Conservation (phyloP, 495 filamentous ascomycete species). For the Achaetomiella virescens region DNA sequence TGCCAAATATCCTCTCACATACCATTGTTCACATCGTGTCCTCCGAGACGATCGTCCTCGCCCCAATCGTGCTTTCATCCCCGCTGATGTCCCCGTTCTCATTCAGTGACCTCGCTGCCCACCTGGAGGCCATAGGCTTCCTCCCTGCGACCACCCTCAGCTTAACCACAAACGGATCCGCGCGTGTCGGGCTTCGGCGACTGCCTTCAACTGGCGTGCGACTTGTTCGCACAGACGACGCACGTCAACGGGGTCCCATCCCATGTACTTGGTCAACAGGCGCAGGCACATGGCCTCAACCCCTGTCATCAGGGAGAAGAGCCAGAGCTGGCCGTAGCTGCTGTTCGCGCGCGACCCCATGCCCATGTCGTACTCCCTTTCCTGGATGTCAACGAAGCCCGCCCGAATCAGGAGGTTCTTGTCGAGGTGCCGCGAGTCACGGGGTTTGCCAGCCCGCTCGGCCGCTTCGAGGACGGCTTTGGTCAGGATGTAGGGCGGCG, state of each 20-base stretch:
- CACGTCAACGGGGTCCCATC: slow-evolving; percentile 52
- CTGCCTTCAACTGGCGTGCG: slow-evolving; percentile 44
- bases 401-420: slow-evolving; percentile 43
- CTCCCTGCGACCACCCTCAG: slow-evolving; percentile 51
- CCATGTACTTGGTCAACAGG: slow-evolving; percentile 51
- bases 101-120: slow-evolving; percentile 20
- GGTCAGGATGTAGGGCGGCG: slow-evolving; percentile 30
- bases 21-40: slow-evolving; percentile 8
- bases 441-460: slow-evolving; percentile 38
- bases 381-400: slow-evolving; percentile 57
- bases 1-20: background rate
- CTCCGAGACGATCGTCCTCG: slow-evolving; percentile 14
- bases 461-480: slow-evolving; percentile 38
- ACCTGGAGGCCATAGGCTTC: slow-evolving; percentile 47
- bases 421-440: slow-evolving; percentile 51
- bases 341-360: slow-evolving; percentile 49
- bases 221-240: slow-evolving; percentile 50
- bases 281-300: slow-evolving; percentile 58
- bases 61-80: slow-evolving; percentile 30
- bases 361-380: slow-evolving; percentile 52
- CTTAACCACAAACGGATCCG: slow-evolving; percentile 38
- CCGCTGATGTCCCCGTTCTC: slow-evolving; percentile 27
- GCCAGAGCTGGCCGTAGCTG: slow-evolving; percentile 58
- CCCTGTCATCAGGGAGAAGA: slow-evolving; percentile 58
- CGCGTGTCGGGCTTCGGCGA: slow-evolving; percentile 36